Base-by-base conservation (phyloP, 2,329 filamentous ascomycete species). In the Ophiostoma ips region DNA sequence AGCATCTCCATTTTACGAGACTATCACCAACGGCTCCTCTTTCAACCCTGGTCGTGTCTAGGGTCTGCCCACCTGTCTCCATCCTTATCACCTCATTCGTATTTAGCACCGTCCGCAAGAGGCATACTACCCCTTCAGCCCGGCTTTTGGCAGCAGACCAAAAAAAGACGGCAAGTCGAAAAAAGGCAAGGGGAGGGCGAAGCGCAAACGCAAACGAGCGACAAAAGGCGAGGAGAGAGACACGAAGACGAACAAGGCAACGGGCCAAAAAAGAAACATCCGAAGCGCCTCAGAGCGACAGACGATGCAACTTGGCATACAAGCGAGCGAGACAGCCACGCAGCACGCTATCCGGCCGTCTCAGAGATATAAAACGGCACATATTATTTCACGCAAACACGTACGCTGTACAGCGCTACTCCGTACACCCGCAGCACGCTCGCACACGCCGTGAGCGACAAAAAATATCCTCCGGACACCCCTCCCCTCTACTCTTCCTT, bases 1-100 rank as follows among this genome's bases (percentile, higher is more conserved):
- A n/a, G 21, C 40, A 36, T 41, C 30, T 50, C 38, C 43, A 48
- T 48, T 40, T 46, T 31, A 31, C 28, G 15, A 43, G 13, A 43
- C 40, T 43, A 34, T 46, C 31, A 31, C 15, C 48, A 36, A 15
- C 19, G 15, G n/a, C 43, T 49, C 46, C 21, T 30, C 43, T 46
- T 21, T 16, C 37, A 16, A 15, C 40, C 16, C 38, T 38, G 36
- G 40, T 28, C 15, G 12, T 10, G 12, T 16, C 13, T 44, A 12
- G 18, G 38, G 10, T 13, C 33, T 35, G 15, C 33, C 33, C 33
- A 35, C 30, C 12, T 15, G 28, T 31, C 41, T 46, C 28, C 30
- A 34, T 31, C 28, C 18, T 7, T 7, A 31, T 43, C 40, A 28
- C 40, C 40, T 31, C 24, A 43, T 43, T 31, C n/a, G 21, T 31